These are phyloP conservation scores for Bryopsis sp. DNA, from an alignment of 139 green algal species.

Conservation along the genomic window DNA sequence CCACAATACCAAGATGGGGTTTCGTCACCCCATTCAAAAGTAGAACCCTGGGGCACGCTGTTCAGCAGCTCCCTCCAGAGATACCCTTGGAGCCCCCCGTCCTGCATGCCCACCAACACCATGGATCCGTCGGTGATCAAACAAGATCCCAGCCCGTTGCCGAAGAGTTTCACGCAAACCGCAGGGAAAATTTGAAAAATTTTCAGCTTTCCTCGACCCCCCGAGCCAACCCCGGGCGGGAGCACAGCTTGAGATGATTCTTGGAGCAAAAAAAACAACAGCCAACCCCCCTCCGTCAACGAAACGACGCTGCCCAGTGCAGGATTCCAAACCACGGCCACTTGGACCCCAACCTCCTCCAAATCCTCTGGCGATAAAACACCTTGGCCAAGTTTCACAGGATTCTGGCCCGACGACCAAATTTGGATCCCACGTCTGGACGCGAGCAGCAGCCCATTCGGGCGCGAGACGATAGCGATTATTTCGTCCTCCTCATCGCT, in stretches of 20 bases:
- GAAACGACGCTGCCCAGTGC: not conserved
- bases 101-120: not conserved
- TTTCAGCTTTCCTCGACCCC: not conserved
- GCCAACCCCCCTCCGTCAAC: not conserved
- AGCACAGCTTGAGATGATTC: not conserved
- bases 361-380: not conserved
- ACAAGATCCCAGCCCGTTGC: not conserved
- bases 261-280: not conserved
- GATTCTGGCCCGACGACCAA: not conserved
- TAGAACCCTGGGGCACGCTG: not conserved
- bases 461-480: not conserved
- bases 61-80: not conserved
- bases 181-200: not conserved
- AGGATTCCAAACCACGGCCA: not conserved
- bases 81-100: constrained; percentile 5
- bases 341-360: not conserved
- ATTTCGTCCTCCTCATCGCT: constrained; percentile 2
- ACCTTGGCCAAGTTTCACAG: not conserved
- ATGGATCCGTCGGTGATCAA: not conserved
- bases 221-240: not conserved
- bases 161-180: not conserved
- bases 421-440: constrained; percentile 1
- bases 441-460: not conserved
- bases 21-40: not conserved
- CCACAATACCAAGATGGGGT: not conserved